Conservation (phyloP, 345 rosid genomes). For the Litchi chinensis region DNA sequence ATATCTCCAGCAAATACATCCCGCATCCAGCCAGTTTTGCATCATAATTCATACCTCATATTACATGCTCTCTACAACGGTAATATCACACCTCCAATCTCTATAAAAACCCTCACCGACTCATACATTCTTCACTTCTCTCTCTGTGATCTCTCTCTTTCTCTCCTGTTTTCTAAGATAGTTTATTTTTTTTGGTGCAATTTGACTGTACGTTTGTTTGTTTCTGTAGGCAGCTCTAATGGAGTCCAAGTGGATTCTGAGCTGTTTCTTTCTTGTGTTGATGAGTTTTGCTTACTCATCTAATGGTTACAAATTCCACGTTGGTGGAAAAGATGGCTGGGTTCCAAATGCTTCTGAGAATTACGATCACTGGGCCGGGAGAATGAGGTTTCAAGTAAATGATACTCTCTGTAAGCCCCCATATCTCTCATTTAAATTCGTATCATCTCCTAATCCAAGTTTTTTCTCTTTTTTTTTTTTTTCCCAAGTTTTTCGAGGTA, state of each 20-base stretch:
- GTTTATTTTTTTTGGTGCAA: not conserved
- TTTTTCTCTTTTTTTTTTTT: not conserved
- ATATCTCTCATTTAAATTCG: not conserved
- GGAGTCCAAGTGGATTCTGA: slow-evolving; percentile 29
- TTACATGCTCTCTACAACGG: slow-evolving; percentile 33
- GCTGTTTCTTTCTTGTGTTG: slow-evolving; percentile 18
- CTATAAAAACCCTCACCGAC: slow-evolving; percentile 30
- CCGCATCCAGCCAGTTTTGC: slow-evolving; percentile 32
- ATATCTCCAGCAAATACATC: slow-evolving; percentile 5
- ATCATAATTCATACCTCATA: not conserved
- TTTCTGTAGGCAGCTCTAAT: slow-evolving; percentile 8
- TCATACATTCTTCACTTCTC: not conserved
- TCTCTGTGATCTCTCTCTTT: not conserved
- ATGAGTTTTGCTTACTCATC: slow-evolving; percentile 29
- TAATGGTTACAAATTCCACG: slow-evolving; percentile 50
- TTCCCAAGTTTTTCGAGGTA: not conserved
- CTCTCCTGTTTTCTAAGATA: not conserved
- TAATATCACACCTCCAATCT: slow-evolving; percentile 21
- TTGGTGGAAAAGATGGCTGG: slow-evolving; percentile 90
- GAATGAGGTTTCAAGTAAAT: slow-evolving; percentile 79
- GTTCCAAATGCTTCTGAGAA: slow-evolving; percentile 61
- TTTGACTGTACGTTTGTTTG: too few species aligned
- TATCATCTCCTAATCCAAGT: not conserved
- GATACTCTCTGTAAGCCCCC: slow-evolving; percentile 67
- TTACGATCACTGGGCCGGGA: slow-evolving; percentile 80